Evolutionary conservation across 768 basidiomycete species (phyloP).

Genomic region (Mycena kentingensis): DNA sequence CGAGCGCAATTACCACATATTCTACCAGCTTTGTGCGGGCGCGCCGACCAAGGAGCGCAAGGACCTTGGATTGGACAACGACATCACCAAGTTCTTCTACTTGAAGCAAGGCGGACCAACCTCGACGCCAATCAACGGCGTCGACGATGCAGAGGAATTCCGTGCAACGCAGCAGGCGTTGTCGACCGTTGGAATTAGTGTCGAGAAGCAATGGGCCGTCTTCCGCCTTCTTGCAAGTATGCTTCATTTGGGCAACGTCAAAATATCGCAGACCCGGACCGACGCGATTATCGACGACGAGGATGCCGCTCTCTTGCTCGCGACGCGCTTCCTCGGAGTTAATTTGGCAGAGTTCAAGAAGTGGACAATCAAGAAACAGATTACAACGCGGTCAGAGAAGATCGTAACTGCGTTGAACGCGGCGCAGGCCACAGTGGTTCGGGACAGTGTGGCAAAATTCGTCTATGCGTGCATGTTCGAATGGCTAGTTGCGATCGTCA

Average conservation of each 20-base stretch:
- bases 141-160: conserved; percentile 97
- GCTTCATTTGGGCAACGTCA: conserved; percentile 97
- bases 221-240: conserved; percentile 92
- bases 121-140: conserved; percentile 85
- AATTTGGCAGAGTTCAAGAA: conserved; percentile 93
- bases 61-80: conserved; percentile 86
- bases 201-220: conserved; percentile 98
- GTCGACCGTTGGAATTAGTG: conserved; percentile 95
- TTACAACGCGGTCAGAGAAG: conserved; percentile 92
- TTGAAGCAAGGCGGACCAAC: conserved; percentile 90
- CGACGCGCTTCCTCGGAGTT: conserved; percentile 89
- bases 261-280: conserved; percentile 75
- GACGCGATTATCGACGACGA: conserved; percentile 85
- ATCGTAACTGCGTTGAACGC: conserved; percentile 86
- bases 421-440: conserved; percentile 88
- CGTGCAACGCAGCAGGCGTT: conserved; percentile 90
- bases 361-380: conserved; percentile 98
- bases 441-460: conserved; percentile 97
- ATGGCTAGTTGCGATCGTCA: conserved; percentile 96
- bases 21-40: conserved; percentile 98
- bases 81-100: conserved; percentile 87
- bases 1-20: conserved; percentile 99
- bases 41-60: conserved; percentile 94
- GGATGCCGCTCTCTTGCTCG: conserved; percentile 76
- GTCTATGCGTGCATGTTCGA: conserved; percentile 99